phyloP scores from a whole-genome alignment of 139 green algal genomes.

The Tetraselmis striata region DNA sequence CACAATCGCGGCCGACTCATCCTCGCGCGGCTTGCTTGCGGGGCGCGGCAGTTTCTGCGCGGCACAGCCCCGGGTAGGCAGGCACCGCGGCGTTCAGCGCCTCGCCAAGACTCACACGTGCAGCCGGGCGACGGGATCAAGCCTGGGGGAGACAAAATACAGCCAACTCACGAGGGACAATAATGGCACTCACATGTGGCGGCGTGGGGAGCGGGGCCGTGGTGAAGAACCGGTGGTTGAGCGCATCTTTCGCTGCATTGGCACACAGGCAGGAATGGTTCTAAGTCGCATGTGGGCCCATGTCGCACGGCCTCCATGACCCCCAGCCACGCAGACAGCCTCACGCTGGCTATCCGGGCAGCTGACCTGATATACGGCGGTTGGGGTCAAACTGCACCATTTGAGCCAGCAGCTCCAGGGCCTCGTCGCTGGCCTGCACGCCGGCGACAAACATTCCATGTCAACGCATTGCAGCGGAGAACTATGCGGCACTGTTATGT shows the following conservation, averaged over 20 bases:
- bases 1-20: too few species aligned
- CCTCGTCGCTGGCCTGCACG: constrained; percentile 47
- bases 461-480: too few species aligned
- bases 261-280: neutral
- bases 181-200: neutral
- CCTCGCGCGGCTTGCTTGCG: neutral
- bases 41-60: neutral
- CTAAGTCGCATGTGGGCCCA: too few species aligned
- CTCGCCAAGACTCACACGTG: too few species aligned
- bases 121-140: too few species aligned
- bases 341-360: too few species aligned
- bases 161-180: too few species aligned
- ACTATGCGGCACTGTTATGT: neutral
- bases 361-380: constrained; percentile 31
- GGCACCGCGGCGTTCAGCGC: too few species aligned
- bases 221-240: constrained; percentile 71
- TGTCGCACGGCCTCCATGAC: too few species aligned
- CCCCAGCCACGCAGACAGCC: too few species aligned
- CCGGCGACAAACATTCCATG: neutral
- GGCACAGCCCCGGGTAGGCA: too few species aligned
- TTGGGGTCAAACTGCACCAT: constrained; percentile 48
- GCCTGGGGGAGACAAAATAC: too few species aligned
- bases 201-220: constrained; percentile 47
- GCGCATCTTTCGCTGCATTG: constrained; percentile 43
- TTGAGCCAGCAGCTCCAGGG: constrained; percentile 44